A percentile compares a stretch with the other conserved stretches of the same genome.
Conservation (phyloP, 305 asterid genomes). For the Solanum hybrid region DNA sequence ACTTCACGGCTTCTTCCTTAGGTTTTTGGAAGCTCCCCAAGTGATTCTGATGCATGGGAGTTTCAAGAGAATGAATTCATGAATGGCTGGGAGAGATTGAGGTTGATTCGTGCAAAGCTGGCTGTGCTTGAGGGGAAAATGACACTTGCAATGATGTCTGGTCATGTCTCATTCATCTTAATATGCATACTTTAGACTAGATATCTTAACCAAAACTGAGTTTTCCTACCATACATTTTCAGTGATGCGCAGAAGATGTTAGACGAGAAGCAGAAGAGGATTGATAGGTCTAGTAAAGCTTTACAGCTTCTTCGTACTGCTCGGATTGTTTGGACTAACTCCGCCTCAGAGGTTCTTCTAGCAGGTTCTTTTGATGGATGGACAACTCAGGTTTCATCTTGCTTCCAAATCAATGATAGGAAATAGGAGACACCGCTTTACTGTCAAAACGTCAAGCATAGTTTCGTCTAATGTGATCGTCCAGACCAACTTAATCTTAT, state of each 20-base stretch:
- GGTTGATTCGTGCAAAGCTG: slow-evolving; percentile 65
- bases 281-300: slow-evolving; percentile 39
- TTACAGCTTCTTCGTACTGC: slow-evolving; percentile 58
- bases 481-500: not conserved
- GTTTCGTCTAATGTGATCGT: not conserved
- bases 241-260: slow-evolving; percentile 54
- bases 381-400: slow-evolving; percentile 68
- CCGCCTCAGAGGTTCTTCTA: slow-evolving; percentile 76
- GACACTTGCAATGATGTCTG: slow-evolving; percentile 60
- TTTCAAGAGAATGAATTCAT: slow-evolving; percentile 70
- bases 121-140: slow-evolving; percentile 79
- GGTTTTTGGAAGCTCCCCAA: slow-evolving; percentile 35
- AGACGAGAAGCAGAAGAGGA: slow-evolving; percentile 51
- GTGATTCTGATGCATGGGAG: slow-evolving; percentile 63
- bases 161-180: not conserved
- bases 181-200: not conserved
- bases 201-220: not conserved
- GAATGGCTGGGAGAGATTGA: slow-evolving; percentile 48
- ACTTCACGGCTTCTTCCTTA: slow-evolving; percentile 12
- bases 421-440: not conserved
- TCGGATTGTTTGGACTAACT: slow-evolving; percentile 52
- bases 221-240: not conserved
- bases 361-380: slow-evolving; percentile 90
- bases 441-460: not conserved
- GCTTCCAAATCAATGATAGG: not conserved